A percentile compares a stretch with the other conserved stretches of the same genome.
Evolutionary conservation across 1,284 basidiomycete species (phyloP).

Genomic region (Pseudozyma hubeiensis): DNA sequence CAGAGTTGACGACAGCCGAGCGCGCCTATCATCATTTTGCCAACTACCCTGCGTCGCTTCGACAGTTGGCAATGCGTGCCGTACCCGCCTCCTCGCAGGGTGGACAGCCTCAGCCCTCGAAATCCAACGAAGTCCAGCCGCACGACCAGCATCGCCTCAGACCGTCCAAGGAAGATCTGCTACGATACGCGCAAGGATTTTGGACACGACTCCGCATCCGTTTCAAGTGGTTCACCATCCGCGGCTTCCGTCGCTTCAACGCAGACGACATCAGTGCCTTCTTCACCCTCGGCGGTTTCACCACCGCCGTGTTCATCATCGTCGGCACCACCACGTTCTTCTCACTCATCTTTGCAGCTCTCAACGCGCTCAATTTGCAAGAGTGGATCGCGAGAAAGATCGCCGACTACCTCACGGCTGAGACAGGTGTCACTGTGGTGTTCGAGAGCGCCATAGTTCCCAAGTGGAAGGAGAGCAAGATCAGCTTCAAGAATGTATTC

Average conservation of each 20-base stretch:
- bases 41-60: constrained; percentile 63
- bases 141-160: constrained; percentile 29
- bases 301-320: constrained; percentile 91
- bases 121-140: constrained; percentile 13
- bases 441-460: constrained; percentile 98
- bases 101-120: constrained; percentile 7
- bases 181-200: constrained; percentile 85
- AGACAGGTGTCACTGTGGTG: constrained; percentile 92
- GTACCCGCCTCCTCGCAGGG: constrained; percentile 29
- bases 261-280: constrained; percentile 97
- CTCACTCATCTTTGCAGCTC: constrained; percentile 87
- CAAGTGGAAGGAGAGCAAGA: constrained; percentile 93
- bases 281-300: constrained; percentile 82
- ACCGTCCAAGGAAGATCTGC: constrained; percentile 75
- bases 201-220: constrained; percentile 89
- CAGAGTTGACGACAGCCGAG: constrained; percentile 36
- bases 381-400: constrained; percentile 89
- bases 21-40: constrained; percentile 52
- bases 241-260: constrained; percentile 93
- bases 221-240: constrained; percentile 98
- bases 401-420: constrained; percentile 90
- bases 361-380: constrained; percentile 92
- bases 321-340: constrained; percentile 97
- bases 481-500: constrained; percentile 97
- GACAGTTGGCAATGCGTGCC: constrained; percentile 58